Conservation (phyloP, 805 yeast genomes). For the Millerago galiae region DNA sequence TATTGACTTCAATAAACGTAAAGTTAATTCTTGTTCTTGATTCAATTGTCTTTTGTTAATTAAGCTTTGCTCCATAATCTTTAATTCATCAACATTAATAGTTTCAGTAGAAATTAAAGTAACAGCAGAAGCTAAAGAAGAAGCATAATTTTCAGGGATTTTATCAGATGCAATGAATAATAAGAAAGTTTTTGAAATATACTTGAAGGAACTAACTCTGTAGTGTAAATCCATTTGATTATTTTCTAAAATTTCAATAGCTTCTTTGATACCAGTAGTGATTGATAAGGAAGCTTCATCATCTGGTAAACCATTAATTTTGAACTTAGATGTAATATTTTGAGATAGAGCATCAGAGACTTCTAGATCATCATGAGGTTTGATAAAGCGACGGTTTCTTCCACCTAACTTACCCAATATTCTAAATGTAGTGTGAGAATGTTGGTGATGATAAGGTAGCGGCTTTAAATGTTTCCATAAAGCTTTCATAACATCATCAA, state of each 20-base stretch:
- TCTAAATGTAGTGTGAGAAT: conserved; percentile 89
- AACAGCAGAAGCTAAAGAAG: conserved; percentile 45
- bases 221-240: conserved; percentile 51
- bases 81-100: conserved; percentile 22
- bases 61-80: conserved; percentile 34
- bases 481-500: conserved; percentile 90
- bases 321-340: conserved; percentile 61
- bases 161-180: conserved; percentile 48
- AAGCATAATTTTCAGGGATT: conserved; percentile 34
- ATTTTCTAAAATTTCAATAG: conserved; percentile 69
- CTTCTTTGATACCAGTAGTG: conserved; percentile 78
- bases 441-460: conserved; percentile 89
- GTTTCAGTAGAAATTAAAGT: conserved; percentile 33
- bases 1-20: conserved; percentile 59
- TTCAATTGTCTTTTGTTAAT: conserved; percentile 45
- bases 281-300: conserved; percentile 64
- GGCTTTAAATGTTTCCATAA: conserved; percentile 89
- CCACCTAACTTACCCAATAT: conserved; percentile 96
- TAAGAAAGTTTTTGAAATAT: conserved; percentile 58
- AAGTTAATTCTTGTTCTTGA: conserved; percentile 59
- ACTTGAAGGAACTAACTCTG: conserved; percentile 70
- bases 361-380: conserved; percentile 63
- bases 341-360: conserved; percentile 51
- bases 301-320: conserved; percentile 56
- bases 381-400: conserved; percentile 79